Conservation (phyloP, 306 rosid species). For the Begonia fuchsioides region DNA sequence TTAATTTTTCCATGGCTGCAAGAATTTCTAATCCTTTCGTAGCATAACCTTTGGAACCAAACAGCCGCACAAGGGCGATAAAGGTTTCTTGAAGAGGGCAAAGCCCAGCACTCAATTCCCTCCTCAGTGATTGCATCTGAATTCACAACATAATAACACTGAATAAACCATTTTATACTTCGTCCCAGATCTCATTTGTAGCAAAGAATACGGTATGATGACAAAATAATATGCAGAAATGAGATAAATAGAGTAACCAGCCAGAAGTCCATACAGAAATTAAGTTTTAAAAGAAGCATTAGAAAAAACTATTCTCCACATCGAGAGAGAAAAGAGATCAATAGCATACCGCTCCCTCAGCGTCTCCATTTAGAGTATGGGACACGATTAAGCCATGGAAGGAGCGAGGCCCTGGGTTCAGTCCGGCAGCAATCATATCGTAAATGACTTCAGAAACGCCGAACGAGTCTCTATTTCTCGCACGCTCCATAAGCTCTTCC, state of each 20-base stretch:
- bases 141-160: background rate
- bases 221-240: too few species aligned
- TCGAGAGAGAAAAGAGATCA: too few species aligned
- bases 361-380: constrained; percentile 49
- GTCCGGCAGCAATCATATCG: constrained; percentile 96
- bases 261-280: too few species aligned
- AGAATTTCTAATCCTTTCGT: constrained; percentile 60
- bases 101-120: constrained; percentile 77
- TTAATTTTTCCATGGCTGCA: constrained; percentile 68
- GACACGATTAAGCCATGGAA: constrained; percentile 81
- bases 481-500: constrained; percentile 92
- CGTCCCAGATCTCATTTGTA: background rate
- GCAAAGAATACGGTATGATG: background rate
- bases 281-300: too few species aligned
- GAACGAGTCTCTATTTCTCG: constrained; percentile 47
- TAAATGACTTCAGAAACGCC: constrained; percentile 65
- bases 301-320: background rate
- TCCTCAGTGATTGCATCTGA: constrained; percentile 68
- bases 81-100: constrained; percentile 87
- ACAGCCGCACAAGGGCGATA: constrained; percentile 56
- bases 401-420: constrained; percentile 83
- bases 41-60: constrained; percentile 60
- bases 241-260: too few species aligned
- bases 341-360: constrained; percentile 55
- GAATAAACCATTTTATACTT: background rate